phyloP scores from a whole-genome alignment of 2,329 filamentous ascomycete genomes.

The Colletotrichum euphorbiae region DNA sequence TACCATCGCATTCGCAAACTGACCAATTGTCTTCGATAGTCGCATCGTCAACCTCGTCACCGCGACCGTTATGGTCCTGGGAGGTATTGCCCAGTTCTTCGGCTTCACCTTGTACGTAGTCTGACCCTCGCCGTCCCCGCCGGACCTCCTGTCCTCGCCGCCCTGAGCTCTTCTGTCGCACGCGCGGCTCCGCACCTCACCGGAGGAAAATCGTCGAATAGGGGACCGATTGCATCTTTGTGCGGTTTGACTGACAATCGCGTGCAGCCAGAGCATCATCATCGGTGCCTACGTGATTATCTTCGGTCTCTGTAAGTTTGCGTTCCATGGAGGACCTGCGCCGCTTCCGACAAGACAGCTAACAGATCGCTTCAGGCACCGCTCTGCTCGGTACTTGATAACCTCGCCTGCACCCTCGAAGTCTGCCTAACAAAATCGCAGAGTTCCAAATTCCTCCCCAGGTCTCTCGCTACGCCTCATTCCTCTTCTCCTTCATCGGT shows the following conservation, averaged over 20 bases:
- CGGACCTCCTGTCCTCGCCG: conserved; percentile 17
- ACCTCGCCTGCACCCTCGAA: neutral
- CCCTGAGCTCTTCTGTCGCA: conserved; percentile 5
- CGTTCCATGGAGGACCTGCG: neutral
- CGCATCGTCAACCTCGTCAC: conserved; percentile 94
- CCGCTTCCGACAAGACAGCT: conserved; percentile 34
- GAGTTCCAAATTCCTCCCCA: conserved; percentile 97
- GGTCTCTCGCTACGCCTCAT: conserved; percentile 92
- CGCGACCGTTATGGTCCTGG: conserved; percentile 87
- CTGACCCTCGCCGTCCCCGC: conserved; percentile 41
- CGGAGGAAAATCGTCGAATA: neutral
- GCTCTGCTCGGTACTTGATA: conserved; percentile 68
- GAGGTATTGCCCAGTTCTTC: conserved; percentile 82
- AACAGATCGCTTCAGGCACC: conserved; percentile 63
- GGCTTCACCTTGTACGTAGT: conserved; percentile 65
- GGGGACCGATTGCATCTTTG: conserved; percentile 44
- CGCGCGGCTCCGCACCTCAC: conserved; percentile 30
- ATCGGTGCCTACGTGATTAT: conserved; percentile 89
- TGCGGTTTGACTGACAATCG: conserved; percentile 33
- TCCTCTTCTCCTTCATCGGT: conserved; percentile 97
- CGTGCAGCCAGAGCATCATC: conserved; percentile 75
- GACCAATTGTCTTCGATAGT: conserved; percentile 61
- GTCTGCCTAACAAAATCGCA: conserved; percentile 42
- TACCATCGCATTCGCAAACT: conserved; percentile 17
- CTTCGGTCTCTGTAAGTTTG: conserved; percentile 81